phyloP scores from a whole-genome alignment of 257 asterid species.

The Perilla frutescens region DNA sequence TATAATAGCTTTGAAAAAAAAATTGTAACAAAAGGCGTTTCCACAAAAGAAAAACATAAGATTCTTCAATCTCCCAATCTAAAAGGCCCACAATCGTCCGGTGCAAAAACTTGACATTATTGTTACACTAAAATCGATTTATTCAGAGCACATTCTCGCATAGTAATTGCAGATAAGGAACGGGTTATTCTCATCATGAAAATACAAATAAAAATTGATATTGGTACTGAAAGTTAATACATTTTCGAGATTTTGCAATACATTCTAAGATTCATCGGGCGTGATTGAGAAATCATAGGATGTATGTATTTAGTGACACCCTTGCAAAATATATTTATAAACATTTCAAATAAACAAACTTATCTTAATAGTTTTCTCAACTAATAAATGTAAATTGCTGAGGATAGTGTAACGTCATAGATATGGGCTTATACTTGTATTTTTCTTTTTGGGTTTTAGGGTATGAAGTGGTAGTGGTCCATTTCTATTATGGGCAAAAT shows the following conservation, averaged over 20 bases:
- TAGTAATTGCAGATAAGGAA: no score
- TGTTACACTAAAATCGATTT: no score
- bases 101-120: no score
- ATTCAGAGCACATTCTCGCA: no score
- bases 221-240: no score
- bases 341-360: background rate
- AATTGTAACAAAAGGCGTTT: no score
- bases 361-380: slow-evolving; percentile 4
- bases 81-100: background rate
- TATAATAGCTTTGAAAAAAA: no score
- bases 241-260: no score
- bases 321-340: background rate
- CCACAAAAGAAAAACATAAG: background rate
- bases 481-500: slow-evolving; percentile 22
- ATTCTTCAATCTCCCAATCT: background rate
- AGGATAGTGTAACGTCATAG: slow-evolving; percentile 27
- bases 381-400: background rate
- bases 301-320: background rate
- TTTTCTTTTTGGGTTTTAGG: slow-evolving; percentile 6
- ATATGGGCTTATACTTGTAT: slow-evolving; percentile 28
- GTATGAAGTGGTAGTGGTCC: slow-evolving; percentile 28
- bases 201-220: no score
- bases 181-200: no score
- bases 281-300: background rate
- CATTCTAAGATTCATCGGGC: background rate